Evolutionary conservation across 176 grass and related monocot genomes (phyloP).

Genomic region (Oryza nivara): DNA sequence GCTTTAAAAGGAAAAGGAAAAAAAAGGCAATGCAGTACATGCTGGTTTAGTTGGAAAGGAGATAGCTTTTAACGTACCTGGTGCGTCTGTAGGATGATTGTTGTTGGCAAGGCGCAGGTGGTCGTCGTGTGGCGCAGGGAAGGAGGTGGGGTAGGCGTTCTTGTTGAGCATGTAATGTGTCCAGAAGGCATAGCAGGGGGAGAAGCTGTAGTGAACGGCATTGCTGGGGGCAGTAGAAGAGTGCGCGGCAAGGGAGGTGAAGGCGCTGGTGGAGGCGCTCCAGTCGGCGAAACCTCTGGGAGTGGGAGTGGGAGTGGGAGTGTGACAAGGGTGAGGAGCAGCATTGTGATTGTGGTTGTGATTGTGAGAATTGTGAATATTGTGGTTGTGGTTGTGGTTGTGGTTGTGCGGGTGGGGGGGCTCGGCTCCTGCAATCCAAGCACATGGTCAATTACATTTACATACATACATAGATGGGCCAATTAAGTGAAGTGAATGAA

Average conservation of each 20-base stretch:
- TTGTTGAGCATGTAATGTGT: slow-evolving; percentile 54
- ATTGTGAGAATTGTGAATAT: not conserved
- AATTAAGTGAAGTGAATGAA: not conserved
- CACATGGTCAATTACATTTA: not conserved
- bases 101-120: slow-evolving; percentile 34
- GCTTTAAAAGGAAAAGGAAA: not conserved
- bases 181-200: slow-evolving; percentile 47
- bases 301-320: not conserved
- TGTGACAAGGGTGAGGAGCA: not conserved
- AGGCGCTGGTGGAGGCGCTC: slow-evolving; percentile 36
- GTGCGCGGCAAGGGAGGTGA: slow-evolving; percentile 15
- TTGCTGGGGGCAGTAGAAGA: slow-evolving; percentile 18
- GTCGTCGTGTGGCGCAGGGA: slow-evolving; percentile 39
- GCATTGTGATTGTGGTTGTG: slow-evolving; percentile 17
- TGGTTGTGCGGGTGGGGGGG: not conserved
- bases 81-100: slow-evolving; percentile 42
- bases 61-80: slow-evolving; percentile 18
- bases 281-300: slow-evolving; percentile 46
- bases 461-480: too few species aligned
- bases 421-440: not conserved
- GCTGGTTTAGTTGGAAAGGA: not conserved
- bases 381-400: not conserved
- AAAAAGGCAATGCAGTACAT: not conserved
- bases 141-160: slow-evolving; percentile 40
- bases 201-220: slow-evolving; percentile 42